These are phyloP conservation scores for Scleroderma citrinum DNA, from an alignment of 768 basidiomycete species.

Conservation along the genomic window DNA sequence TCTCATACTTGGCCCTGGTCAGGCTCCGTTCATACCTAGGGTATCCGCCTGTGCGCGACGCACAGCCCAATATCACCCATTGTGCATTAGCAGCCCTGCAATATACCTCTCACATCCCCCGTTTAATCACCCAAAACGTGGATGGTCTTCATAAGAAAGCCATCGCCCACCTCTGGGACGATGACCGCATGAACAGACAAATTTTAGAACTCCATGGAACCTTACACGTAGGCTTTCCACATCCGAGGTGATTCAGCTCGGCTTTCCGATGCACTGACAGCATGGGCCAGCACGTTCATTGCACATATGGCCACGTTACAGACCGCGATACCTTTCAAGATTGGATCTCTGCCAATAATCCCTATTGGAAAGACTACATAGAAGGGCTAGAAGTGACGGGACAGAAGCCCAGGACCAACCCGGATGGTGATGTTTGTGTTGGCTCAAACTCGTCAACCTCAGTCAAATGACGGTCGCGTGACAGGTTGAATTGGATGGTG, in stretches of 20 bases:
- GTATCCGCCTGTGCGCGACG: slow-evolving; percentile 81
- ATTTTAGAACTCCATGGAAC: slow-evolving; percentile 89
- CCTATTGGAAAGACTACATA: slow-evolving; percentile 66
- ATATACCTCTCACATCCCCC: slow-evolving; percentile 51
- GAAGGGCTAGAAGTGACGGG: slow-evolving; percentile 58
- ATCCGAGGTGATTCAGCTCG: background rate
- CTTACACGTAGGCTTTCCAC: slow-evolving; percentile 52
- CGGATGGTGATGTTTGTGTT: slow-evolving; percentile 80
- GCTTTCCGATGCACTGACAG: slow-evolving; percentile 9
- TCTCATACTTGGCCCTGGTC: background rate
- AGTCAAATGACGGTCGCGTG: background rate
- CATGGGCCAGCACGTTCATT: slow-evolving; percentile 62
- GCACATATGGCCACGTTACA: slow-evolving; percentile 64
- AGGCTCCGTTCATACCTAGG: slow-evolving; percentile 74
- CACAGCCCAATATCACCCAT: slow-evolving; percentile 86
- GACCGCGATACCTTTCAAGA: slow-evolving; percentile 69
- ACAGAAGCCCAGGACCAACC: slow-evolving; percentile 70
- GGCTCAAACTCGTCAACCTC: background rate
- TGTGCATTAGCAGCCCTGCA: slow-evolving; percentile 81
- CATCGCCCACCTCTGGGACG: slow-evolving; percentile 39
- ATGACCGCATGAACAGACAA: slow-evolving; percentile 28
- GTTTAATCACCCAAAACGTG: slow-evolving; percentile 85
- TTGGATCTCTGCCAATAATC: slow-evolving; percentile 66
- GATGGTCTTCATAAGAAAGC: slow-evolving; percentile 92
- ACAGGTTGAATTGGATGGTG: slow-evolving; percentile 77